A percentile compares a stretch with the other conserved stretches of the same genome.
Conservation (phyloP, 345 rosid genomes). For the Theobroma cacao region DNA sequence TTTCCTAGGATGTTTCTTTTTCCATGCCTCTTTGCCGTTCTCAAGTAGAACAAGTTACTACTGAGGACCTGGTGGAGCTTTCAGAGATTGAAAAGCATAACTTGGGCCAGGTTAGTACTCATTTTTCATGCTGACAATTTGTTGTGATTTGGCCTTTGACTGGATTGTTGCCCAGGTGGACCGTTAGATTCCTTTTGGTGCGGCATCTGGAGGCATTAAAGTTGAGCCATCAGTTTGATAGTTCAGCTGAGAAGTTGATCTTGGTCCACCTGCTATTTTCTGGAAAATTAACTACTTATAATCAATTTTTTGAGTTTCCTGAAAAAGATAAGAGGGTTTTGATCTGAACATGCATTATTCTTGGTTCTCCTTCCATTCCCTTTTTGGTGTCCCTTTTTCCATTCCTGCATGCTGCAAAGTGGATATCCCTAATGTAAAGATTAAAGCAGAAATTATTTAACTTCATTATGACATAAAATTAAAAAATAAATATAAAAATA, state of each 20-base stretch:
- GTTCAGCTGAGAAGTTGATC: slow-evolving; percentile 11
- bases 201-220: neutral
- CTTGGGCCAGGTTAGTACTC: slow-evolving; percentile 81
- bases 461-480: neutral
- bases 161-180: neutral
- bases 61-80: slow-evolving; percentile 88
- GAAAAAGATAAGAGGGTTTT: neutral
- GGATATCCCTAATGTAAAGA: neutral
- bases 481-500: neutral
- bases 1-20: slow-evolving; percentile 70
- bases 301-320: neutral
- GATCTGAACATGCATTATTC: neutral
- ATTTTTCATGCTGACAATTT: slow-evolving; percentile 11
- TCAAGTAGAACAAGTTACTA: slow-evolving; percentile 70
- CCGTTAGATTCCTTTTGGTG: neutral
- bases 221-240: neutral
- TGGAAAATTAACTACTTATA: neutral
- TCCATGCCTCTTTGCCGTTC: slow-evolving; percentile 93
- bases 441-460: neutral
- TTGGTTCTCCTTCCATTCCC: neutral
- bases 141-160: slow-evolving; percentile 4
- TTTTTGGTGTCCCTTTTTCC: neutral
- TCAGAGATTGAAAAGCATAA: slow-evolving; percentile 91
- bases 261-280: neutral
- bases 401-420: neutral